Conservation (phyloP, 192 early-diverging fungal genomes). For the Powellomyces hirtus region DNA sequence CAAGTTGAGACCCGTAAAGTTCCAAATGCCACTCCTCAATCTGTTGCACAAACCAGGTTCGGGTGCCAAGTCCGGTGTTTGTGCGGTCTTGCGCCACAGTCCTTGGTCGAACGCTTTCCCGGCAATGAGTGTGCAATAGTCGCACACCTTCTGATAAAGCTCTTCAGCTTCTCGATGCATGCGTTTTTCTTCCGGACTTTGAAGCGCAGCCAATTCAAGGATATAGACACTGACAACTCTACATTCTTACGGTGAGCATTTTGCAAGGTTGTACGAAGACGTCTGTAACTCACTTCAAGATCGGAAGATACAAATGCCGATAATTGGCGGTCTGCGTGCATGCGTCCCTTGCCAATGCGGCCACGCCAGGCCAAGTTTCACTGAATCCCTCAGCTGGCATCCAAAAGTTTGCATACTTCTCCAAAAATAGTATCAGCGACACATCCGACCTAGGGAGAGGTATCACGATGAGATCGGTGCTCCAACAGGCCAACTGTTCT, state of each 20-base stretch:
- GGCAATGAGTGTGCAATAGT: constrained; percentile 72
- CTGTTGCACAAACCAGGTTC: no score
- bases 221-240: neutral
- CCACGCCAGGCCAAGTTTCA: constrained; percentile 61
- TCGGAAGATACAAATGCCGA: constrained; percentile 61
- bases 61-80: neutral
- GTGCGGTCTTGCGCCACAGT: constrained; percentile 45
- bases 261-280: no score
- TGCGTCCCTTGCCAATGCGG: constrained; percentile 62
- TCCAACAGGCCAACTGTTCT: no score
- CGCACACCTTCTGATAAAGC: constrained; percentile 38
- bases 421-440: constrained; percentile 60
- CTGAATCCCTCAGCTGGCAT: constrained; percentile 45
- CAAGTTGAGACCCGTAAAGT: no score
- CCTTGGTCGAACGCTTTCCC: constrained; percentile 76
- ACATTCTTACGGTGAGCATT: no score
- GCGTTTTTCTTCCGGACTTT: constrained; percentile 62
- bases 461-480: no score
- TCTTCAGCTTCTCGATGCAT: constrained; percentile 58
- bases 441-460: no score
- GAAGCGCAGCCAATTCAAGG: constrained; percentile 7
- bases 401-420: constrained; percentile 55
- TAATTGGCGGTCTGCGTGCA: constrained; percentile 50
- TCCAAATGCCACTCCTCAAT: no score
- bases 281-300: no score